Percentiles rank a stretch among this genome's conserved stretches.
phyloP scores from a whole-genome alignment of 208 protist species.

The Acanthamoeba triangularis region DNA sequence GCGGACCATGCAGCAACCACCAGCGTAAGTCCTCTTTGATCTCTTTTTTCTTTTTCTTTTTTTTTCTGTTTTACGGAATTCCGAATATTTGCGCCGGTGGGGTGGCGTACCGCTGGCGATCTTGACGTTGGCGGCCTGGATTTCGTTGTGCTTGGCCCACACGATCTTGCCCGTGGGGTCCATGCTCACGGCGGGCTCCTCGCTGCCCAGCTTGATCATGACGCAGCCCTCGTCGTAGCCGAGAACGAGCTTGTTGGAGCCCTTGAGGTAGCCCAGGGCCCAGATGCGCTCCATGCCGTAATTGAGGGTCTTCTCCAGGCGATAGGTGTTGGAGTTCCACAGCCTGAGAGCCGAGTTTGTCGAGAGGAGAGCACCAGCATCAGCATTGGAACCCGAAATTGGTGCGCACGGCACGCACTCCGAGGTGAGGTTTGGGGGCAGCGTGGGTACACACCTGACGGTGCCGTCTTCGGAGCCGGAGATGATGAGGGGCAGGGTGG shows the following conservation, averaged over 20 bases:
- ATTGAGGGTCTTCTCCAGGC: constrained; percentile 96
- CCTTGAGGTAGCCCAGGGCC: constrained; percentile 93
- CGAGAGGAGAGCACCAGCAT: not conserved
- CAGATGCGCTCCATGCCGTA: constrained; percentile 97
- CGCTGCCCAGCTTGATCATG: constrained; percentile 94
- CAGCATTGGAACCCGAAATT: not conserved
- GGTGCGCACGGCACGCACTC: constrained; percentile 1
- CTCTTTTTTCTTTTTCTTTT: too few species aligned
- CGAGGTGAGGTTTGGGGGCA: not conserved
- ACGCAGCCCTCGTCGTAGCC: constrained; percentile 86
- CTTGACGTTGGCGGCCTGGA: constrained; percentile 94
- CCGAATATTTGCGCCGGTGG: not conserved
- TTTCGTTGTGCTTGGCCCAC: constrained; percentile 96
- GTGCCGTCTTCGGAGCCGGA: constrained; percentile 97
- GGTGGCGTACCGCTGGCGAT: constrained; percentile 32
- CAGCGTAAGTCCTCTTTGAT: too few species aligned
- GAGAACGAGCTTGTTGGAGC: constrained; percentile 79
- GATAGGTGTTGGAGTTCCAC: constrained; percentile 97
- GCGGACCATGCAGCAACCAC: not conserved
- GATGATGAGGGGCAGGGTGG: constrained; percentile 98
- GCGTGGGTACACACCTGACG: constrained; percentile 86
- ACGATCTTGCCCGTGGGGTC: constrained; percentile 98
- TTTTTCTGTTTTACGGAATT: not conserved
- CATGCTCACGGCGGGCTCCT: constrained; percentile 98
- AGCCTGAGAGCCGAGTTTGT: constrained; percentile 68